phyloP scores from a whole-genome alignment of 192 early-diverging fungal genomes.

The Umbelopsis sp. region DNA sequence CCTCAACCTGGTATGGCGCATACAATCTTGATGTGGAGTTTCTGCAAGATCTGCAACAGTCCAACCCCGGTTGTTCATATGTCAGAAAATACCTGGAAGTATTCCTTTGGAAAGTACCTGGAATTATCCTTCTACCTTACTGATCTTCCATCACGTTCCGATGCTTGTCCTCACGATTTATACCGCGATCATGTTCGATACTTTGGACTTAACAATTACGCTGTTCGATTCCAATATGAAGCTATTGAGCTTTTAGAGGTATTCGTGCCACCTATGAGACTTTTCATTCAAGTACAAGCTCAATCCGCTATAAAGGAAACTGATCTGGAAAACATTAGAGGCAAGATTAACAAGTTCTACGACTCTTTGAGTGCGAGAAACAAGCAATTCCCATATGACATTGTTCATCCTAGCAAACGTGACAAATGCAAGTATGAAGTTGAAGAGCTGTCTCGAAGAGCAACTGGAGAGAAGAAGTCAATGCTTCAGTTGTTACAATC shows the following conservation, averaged over 20 bases:
- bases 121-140: slow-evolving; percentile 89
- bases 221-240: slow-evolving; percentile 79
- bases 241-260: slow-evolving; percentile 75
- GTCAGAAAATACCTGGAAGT: slow-evolving; percentile 87
- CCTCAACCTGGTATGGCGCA: slow-evolving; percentile 71
- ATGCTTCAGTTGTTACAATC: slow-evolving; percentile 86
- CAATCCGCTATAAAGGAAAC: slow-evolving; percentile 69
- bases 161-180: slow-evolving; percentile 82
- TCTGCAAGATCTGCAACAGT: slow-evolving; percentile 74
- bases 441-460: slow-evolving; percentile 67
- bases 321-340: slow-evolving; percentile 70
- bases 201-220: slow-evolving; percentile 77
- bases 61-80: slow-evolving; percentile 75
- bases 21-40: slow-evolving; percentile 87
- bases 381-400: slow-evolving; percentile 77
- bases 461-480: slow-evolving; percentile 76
- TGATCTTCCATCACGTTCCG: slow-evolving; percentile 60
- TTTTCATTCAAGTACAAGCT: slow-evolving; percentile 61
- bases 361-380: slow-evolving; percentile 84
- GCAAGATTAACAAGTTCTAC: slow-evolving; percentile 79
- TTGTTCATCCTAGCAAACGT: slow-evolving; percentile 70
- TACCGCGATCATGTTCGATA: slow-evolving; percentile 83
- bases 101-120: slow-evolving; percentile 97
- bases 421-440: slow-evolving; percentile 75
- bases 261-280: slow-evolving; percentile 65